Evolutionary conservation across 176 grass and related monocot species (phyloP), one percentile per base, ranked within the genome.

Genomic region (Zoysia japonica): DNA sequence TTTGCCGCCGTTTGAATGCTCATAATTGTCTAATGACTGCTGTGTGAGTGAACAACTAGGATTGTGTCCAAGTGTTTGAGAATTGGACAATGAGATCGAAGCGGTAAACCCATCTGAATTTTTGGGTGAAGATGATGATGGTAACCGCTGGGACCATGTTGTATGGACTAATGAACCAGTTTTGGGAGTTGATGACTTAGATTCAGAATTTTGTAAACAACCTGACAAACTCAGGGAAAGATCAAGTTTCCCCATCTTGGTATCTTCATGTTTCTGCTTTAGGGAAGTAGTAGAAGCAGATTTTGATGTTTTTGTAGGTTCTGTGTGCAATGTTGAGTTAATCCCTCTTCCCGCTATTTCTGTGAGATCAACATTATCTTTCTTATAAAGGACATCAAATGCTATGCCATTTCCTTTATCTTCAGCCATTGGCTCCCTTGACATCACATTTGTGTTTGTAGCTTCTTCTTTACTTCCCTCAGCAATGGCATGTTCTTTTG

Each of bases 161-260:
- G 83, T 47, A 82, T 56, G 76, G 73, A 37, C 79, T 19, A 76
- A 52, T 40, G 79, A 82, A 61, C 80, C 74, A 82, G 85, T 68
- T 75, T 87, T 72, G 1, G 79, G 70, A 80, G 78, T 51, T 42
- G 47, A 61, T 63, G 68, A 65, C 77, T 74, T 89, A 17, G 55
- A 76, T 63, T 81, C 78, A 75, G 74, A 81, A 91, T 89, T 78
- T 46, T 73, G 65, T 67, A 87, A 91, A 67, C 73, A 64, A 83
- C 78, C 92, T 78, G 96, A 91, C 35, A 98, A 77, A 67, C 85
- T 88, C 72, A 98, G 88, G 15, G 90, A 98, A 68, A 98, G 90
- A 89, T 98, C 90, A 63, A 98, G 90, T 67, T 75, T 90, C 71
- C 86, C 89, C 59, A 78, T 54, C 57, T 89, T 94, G 79, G 82